These are phyloP conservation scores for Cladobotryum protrusum DNA, from an alignment of 2,329 filamentous ascomycete species.

Conservation along the genomic window DNA sequence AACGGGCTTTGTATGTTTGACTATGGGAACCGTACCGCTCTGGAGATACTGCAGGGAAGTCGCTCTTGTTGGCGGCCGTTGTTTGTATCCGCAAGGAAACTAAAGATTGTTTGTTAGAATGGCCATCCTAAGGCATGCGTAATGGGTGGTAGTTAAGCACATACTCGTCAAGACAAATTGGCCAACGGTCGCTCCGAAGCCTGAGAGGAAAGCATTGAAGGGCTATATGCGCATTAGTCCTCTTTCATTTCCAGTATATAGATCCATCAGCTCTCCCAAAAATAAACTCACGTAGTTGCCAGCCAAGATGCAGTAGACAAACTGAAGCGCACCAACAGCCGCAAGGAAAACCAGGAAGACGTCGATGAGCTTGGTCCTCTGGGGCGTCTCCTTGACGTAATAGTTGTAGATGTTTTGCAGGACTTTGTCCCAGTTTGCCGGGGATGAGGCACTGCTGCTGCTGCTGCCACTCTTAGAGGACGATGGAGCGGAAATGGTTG, in stretches of 20 bases:
- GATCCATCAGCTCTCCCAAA: not conserved
- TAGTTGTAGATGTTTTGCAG: conserved; percentile 64
- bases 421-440: conserved; percentile 51
- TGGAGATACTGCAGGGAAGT: conserved; percentile 70
- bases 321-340: conserved; percentile 81
- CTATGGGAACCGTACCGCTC: conserved; percentile 55
- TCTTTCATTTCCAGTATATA: not conserved
- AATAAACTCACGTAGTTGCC: conserved; percentile 82
- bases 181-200: conserved; percentile 89
- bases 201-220: conserved; percentile 96
- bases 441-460: conserved; percentile 5
- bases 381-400: conserved; percentile 76
- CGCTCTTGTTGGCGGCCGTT: conserved; percentile 69
- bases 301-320: conserved; percentile 82
- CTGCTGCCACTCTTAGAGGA: not conserved
- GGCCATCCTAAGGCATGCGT: not conserved
- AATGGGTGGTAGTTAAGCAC: conserved; percentile 22
- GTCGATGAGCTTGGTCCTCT: conserved; percentile 88
- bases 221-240: conserved; percentile 50
- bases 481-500: conserved; percentile 1
- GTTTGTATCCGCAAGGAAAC: conserved; percentile 86
- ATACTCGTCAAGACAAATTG: conserved; percentile 93
- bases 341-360: conserved; percentile 85
- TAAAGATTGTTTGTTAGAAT: conserved; percentile 22
- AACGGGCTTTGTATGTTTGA: no score